Evolutionary conservation across 441 rosid genomes (phyloP).

Genomic region (Melastoma candidum): DNA sequence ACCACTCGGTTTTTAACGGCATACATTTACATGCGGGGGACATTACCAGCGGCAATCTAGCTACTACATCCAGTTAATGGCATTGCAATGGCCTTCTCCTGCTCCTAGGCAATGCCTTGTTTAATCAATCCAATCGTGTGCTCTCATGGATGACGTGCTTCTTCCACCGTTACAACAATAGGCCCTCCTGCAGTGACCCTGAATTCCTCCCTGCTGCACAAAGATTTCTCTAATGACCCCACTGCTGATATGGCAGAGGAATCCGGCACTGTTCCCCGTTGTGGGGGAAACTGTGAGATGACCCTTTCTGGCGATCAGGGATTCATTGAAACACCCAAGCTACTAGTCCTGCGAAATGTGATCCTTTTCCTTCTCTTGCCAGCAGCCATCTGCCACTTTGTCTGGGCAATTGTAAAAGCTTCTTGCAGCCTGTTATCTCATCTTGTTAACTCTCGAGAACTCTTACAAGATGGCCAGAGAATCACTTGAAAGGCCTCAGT

Average conservation of each 20-base stretch:
- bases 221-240: not conserved
- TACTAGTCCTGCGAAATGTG: not conserved
- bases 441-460: not conserved
- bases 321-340: not conserved
- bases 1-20: too few relatives aligned
- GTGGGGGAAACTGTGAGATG: not conserved
- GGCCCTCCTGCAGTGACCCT: slow-evolving; percentile 3
- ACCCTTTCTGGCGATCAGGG: slow-evolving; percentile 1
- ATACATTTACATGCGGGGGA: slow-evolving; percentile 7
- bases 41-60: not conserved
- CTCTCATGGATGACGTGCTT: not conserved
- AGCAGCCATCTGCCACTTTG: slow-evolving; percentile 4
- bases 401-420: not conserved
- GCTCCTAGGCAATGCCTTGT: slow-evolving; percentile 4
- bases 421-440: slow-evolving; percentile 4
- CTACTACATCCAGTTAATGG: slow-evolving; percentile 2
- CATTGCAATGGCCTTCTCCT: slow-evolving; percentile 2
- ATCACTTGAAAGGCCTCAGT: too few relatives aligned
- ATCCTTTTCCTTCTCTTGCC: not conserved
- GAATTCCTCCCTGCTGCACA: not conserved
- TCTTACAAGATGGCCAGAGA: too few relatives aligned
- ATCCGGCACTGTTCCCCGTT: not conserved
- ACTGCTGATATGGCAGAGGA: slow-evolving; percentile 1
- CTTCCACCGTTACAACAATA: slow-evolving; percentile 1
- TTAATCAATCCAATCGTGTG: not conserved